Evolutionary conservation across 768 basidiomycete genomes (phyloP), one percentile per base, ranked within the genome.

Genomic region (Tricholoma matsutake): DNA sequence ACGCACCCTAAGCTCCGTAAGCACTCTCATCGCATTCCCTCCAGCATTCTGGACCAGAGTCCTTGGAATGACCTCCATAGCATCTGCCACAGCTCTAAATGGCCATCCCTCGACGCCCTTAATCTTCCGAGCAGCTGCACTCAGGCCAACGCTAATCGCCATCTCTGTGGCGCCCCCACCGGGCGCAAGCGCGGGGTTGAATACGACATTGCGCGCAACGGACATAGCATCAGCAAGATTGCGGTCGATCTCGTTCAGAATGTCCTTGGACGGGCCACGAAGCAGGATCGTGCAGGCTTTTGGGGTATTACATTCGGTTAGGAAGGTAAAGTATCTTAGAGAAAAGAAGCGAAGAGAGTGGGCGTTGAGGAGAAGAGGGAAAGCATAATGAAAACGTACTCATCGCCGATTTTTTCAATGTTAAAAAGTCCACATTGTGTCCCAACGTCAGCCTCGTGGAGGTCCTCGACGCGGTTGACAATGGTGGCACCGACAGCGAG

Each of bases 211-310:
- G 25, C 96, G 88, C 2, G 96, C 96, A 58, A 98, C 96, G 37
- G 89, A 86, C 90, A 99, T 98, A 34, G 96, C 97, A 67, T 99
- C 97, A 1, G 94, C 94, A 31, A 98, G 83, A 75, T 98, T 99
- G 55, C 96, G 87, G 74, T 98, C 97, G 66, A 98, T 93, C 78
- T 98, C 97, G 74, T 98, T 97, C 54, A 99, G 81, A 67, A 98
- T 94, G 69, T 98, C 97, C 75, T 98, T 99, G 2, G 94, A 96
- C 0, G 97, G 97, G 1, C 97, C 96, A 43, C 96, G 94, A 13
- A 99, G 90, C 52, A 99, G 86, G 76, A 98, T 94, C 10, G 96
- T 98, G 83, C 97, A 98, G 0, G 96, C 97, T 78, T 97, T 96
- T 4, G 97, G 97, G 13, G 82, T 79, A 35, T 78, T 76, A 78